Evolutionary conservation across 2,329 filamentous ascomycete genomes (phyloP).

Genomic region (Colletotrichum neosansevieriae): DNA sequence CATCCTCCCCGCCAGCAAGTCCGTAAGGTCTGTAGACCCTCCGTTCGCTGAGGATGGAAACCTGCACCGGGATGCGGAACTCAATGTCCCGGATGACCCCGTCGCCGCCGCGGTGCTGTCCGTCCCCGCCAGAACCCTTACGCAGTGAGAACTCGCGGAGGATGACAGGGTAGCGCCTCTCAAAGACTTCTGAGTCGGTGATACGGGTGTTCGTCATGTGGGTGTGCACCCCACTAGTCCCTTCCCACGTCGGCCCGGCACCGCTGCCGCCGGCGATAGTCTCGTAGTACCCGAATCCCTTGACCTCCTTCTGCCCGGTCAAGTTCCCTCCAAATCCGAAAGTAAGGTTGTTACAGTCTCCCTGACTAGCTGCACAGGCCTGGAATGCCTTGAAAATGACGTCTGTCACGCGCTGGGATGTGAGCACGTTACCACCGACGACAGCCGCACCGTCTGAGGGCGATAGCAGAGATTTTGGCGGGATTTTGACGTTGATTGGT

Average conservation of each 20-base stretch:
- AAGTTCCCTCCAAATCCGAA: conserved; percentile 76
- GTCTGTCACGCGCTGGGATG: conserved; percentile 58
- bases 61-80: conserved; percentile 81
- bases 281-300: conserved; percentile 67
- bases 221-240: conserved; percentile 58
- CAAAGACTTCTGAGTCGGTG: conserved; percentile 63
- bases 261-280: conserved; percentile 75
- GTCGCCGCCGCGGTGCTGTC: conserved; percentile 77
- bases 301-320: conserved; percentile 51
- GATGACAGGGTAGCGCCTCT: conserved; percentile 75
- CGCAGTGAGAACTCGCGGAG: conserved; percentile 78
- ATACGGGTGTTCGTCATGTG: conserved; percentile 85
- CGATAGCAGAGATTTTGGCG: conserved; percentile 78
- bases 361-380: conserved; percentile 83
- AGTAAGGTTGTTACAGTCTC: conserved; percentile 86
- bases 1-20: conserved; percentile 84
- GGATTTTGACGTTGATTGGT: conserved; percentile 80
- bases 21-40: conserved; percentile 85
- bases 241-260: conserved; percentile 69
- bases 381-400: conserved; percentile 76
- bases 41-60: conserved; percentile 81
- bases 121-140: conserved; percentile 71
- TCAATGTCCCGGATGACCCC: conserved; percentile 84
- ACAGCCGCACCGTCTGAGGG: conserved; percentile 83
- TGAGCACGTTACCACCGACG: conserved; percentile 81